A percentile compares a stretch with the other conserved stretches of the same genome.
phyloP scores from a whole-genome alignment of 208 protist genomes.

The Leishmania major region DNA sequence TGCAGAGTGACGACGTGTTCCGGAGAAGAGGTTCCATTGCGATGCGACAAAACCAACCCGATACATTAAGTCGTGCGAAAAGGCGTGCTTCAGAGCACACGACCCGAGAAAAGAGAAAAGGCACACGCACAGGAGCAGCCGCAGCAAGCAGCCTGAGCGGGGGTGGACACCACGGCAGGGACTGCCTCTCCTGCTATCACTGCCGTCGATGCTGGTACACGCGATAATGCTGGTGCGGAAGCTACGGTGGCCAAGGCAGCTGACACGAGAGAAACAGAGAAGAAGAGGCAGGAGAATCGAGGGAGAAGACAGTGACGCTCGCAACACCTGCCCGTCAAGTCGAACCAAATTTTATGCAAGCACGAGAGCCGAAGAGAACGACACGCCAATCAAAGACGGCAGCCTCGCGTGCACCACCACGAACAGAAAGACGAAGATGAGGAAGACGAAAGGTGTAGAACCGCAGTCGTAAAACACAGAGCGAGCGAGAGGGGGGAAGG shows the following conservation, averaged over 20 bases:
- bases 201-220: not conserved
- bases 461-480: no score
- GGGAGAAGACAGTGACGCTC: no score
- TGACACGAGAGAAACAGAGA: not conserved
- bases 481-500: no score
- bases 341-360: no score
- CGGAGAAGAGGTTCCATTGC: slow-evolving; percentile 6
- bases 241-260: not conserved
- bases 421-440: no score
- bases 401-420: no score
- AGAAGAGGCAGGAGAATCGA: not conserved
- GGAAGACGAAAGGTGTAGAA: no score
- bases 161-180: not conserved
- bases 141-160: not conserved
- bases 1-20: slow-evolving; percentile 14
- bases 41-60: not conserved
- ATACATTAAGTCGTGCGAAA: not conserved
- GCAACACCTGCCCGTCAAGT: no score
- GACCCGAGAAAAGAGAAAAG: not conserved
- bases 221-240: not conserved
- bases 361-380: no score
- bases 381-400: no score
- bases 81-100: not conserved
- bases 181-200: not conserved
- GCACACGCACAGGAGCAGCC: not conserved